These are phyloP conservation scores for Aspergillus sp. DNA, from an alignment of 2,329 filamentous ascomycete species.

Conservation along the genomic window DNA sequence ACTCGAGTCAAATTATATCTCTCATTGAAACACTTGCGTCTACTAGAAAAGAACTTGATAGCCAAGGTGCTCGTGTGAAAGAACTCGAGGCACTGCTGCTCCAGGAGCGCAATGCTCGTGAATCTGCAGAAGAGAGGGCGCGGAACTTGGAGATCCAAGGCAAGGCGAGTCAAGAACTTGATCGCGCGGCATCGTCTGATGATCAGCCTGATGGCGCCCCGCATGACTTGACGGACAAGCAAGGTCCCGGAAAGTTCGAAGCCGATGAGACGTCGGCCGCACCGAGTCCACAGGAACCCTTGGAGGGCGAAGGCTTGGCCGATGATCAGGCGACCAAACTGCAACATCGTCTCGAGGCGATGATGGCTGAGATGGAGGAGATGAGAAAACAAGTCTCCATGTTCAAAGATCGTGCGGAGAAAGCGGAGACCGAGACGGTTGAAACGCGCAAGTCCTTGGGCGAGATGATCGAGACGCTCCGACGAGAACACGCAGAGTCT, in stretches of 20 bases:
- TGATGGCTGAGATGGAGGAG: slow-evolving; percentile 77
- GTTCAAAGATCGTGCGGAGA: slow-evolving; percentile 75
- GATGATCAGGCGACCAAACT: slow-evolving; percentile 48
- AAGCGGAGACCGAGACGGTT: slow-evolving; percentile 74
- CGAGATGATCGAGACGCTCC: slow-evolving; percentile 83
- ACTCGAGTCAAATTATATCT: slow-evolving; percentile 74
- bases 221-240: slow-evolving; percentile 6
- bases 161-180: slow-evolving; percentile 26
- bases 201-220: slow-evolving; percentile 1
- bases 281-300: slow-evolving; percentile 26
- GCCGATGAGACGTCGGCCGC: slow-evolving; percentile 6
- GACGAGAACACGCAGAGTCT: slow-evolving; percentile 63
- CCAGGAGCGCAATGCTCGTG: slow-evolving; percentile 77
- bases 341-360: slow-evolving; percentile 71
- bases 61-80: slow-evolving; percentile 74
- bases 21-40: slow-evolving; percentile 81
- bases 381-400: slow-evolving; percentile 77
- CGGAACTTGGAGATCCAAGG: slow-evolving; percentile 65
- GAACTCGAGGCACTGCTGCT: slow-evolving; percentile 76
- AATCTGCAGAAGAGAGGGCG: slow-evolving; percentile 79
- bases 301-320: slow-evolving; percentile 26
- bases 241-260: slow-evolving; percentile 11
- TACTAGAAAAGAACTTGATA: slow-evolving; percentile 83
- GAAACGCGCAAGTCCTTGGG: slow-evolving; percentile 71
- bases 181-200: not conserved